These are phyloP conservation scores for Extremus antarcticus DNA, from an alignment of 495 filamentous ascomycete genomes.

Conservation along the genomic window DNA sequence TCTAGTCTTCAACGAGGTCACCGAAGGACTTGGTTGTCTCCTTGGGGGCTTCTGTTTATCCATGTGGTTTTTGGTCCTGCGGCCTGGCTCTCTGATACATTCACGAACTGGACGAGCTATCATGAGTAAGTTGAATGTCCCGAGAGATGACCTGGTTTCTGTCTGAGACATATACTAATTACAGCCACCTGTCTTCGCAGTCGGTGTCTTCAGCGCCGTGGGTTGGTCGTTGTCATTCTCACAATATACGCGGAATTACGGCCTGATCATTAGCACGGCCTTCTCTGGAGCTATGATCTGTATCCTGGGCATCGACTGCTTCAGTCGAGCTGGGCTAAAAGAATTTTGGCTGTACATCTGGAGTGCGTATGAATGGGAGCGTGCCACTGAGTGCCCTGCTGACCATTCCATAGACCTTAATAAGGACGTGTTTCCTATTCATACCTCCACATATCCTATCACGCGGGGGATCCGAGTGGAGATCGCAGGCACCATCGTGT, in stretches of 20 bases:
- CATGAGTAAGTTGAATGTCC: too few species aligned
- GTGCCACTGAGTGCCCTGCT: too few species aligned
- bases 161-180: too few species aligned
- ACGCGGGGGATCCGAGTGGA: conserved; percentile 82
- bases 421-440: conserved; percentile 63
- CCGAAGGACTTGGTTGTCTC: conserved; percentile 76
- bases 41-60: conserved; percentile 79
- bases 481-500: conserved; percentile 62
- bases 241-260: conserved; percentile 65
- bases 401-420: conserved; percentile 66
- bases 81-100: conserved; percentile 61
- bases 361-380: conserved; percentile 45
- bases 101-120: conserved; percentile 51
- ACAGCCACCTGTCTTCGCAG: too few species aligned
- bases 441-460: conserved; percentile 67
- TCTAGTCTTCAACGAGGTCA: conserved; percentile 72
- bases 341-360: conserved; percentile 96
- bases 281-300: conserved; percentile 72
- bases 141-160: too few species aligned
- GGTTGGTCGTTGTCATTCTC: conserved; percentile 68
- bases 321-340: conserved; percentile 75
- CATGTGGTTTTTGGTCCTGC: conserved; percentile 80
- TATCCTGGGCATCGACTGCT: conserved; percentile 83
- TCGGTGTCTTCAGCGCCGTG: conserved; percentile 55
- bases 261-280: conserved; percentile 60